Evolutionary conservation across 2,329 filamentous ascomycete species (phyloP), one percentile per base, ranked within the genome.

Genomic region (Penicillium sp.): DNA sequence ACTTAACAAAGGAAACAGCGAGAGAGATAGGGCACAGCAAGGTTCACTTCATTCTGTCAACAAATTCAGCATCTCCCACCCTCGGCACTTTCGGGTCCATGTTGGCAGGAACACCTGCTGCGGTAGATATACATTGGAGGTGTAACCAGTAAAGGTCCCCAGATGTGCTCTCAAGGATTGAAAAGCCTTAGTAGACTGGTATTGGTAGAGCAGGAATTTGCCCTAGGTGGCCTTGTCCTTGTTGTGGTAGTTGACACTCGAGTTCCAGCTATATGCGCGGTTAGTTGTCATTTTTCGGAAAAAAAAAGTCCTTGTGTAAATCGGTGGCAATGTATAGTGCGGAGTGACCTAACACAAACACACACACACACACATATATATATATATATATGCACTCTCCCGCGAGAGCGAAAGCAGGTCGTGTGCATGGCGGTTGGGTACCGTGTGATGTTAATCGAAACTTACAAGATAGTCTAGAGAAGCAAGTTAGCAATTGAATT

Each of bases 201-300:
- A 18, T 39, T 17, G 17, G 27, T 36, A 16, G 13, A 31, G 14
- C 14, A 18, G 26, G 15, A 18, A 33, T 29, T 23, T 6, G 10
- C 28, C 54, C 65, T 66, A 71, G 45, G 62, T 64, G 33, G 61
- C 55, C 79, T 87, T 88, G 76, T 94, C 84, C 76, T 85, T 86
- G 77, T 94, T 89, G 83, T 97, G 89, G 77, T 94, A 91, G 83
- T 97, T 97, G 77, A 96, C 89, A 44, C 77, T 79, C 54, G 83
- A 76, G 74, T 97, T 97, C 93, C 93, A 98, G 85, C 86, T 88
- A 59, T 51, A 50, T 36, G n/a, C n/a, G n/a, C 21, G 21, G 21
- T 11, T 23, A 11, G 21, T 13, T 6, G 19, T 9, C 11, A 11
- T 37, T 35, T 17, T 33, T 33, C 33, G 31, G 19, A 14, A 18